phyloP scores from a whole-genome alignment of 2,329 filamentous ascomycete genomes.

The Aspergillus amoenus region DNA sequence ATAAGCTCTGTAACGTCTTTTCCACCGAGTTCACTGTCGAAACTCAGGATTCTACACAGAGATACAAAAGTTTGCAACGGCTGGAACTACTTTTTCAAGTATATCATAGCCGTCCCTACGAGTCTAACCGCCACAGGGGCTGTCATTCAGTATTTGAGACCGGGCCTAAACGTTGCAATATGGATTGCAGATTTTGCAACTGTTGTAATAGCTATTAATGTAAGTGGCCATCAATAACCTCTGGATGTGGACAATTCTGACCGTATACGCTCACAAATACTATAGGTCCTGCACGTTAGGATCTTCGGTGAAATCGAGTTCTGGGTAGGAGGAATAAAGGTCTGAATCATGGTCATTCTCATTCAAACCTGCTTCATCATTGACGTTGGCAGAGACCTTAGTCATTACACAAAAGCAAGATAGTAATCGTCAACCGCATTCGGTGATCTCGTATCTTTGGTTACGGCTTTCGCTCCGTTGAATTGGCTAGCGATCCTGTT shows the following conservation, averaged over 20 bases:
- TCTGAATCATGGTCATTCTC: not conserved
- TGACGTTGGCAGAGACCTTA: not conserved
- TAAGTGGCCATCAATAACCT: not conserved
- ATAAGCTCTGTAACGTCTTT: constrained; percentile 96
- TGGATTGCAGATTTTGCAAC: constrained; percentile 6
- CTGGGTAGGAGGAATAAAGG: not conserved
- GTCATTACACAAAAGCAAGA: constrained; percentile 48
- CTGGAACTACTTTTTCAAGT: constrained; percentile 12
- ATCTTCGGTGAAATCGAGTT: not conserved
- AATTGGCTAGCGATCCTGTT: constrained; percentile 2
- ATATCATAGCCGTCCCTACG: not conserved
- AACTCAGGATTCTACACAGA: constrained; percentile 79
- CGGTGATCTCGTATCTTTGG: constrained; percentile 49
- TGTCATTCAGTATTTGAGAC: constrained; percentile 9
- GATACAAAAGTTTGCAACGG: constrained; percentile 7
- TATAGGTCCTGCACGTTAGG: not conserved
- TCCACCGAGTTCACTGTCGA: constrained; percentile 89
- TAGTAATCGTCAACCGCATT: constrained; percentile 53
- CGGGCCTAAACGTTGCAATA: constrained; percentile 5
- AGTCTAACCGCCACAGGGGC: constrained; percentile 8
- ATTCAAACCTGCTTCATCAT: not conserved
- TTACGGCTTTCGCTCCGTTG: not conserved
- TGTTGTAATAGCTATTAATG: constrained; percentile 1
- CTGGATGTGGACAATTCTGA: not conserved
- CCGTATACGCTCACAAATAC: not conserved